These are phyloP conservation scores for Coprinellus aureogranulatus DNA, from an alignment of 768 basidiomycete genomes.

Conservation along the genomic window DNA sequence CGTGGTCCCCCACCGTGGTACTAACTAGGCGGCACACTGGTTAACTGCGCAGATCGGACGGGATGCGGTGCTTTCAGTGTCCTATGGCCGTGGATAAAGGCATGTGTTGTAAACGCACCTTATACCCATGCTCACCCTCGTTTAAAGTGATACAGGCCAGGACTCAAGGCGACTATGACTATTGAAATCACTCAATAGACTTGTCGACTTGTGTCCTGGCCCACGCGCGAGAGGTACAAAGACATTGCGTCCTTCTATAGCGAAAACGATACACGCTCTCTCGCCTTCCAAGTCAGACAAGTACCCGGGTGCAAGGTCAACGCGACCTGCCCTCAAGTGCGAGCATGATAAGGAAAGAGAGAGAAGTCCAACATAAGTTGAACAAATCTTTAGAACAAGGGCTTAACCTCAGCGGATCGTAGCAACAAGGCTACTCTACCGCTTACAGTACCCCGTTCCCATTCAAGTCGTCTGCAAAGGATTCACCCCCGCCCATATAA, in stretches of 20 bases:
- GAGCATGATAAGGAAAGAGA: conserved; percentile 27
- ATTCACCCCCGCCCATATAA: conserved; percentile 71
- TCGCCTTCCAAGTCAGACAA: background rate
- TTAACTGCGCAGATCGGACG: conserved; percentile 66
- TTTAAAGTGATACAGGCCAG: too few species aligned
- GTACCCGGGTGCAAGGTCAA: conserved; percentile 4
- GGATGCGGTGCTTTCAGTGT: conserved; percentile 54
- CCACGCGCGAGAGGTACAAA: too few species aligned
- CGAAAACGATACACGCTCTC: too few species aligned
- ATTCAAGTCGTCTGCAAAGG: conserved; percentile 80
- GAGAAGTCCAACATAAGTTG: conserved; percentile 47
- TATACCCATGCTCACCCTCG: too few species aligned
- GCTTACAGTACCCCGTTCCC: conserved; percentile 73
- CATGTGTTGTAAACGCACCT: too few species aligned
- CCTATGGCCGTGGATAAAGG: conserved; percentile 34
- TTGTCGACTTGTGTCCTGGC: too few species aligned
- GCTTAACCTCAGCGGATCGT: conserved; percentile 77
- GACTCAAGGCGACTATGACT: too few species aligned
- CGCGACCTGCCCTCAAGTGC: conserved; percentile 42
- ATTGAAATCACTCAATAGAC: too few species aligned
- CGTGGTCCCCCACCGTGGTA: conserved; percentile 66
- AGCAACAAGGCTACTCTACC: conserved; percentile 78
- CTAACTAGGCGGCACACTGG: conserved; percentile 60
- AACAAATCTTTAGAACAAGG: conserved; percentile 71
- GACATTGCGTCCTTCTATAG: too few species aligned